Base-by-base conservation (phyloP, 2,329 filamentous ascomycete genomes). In the Botrytis sinoallii region DNA sequence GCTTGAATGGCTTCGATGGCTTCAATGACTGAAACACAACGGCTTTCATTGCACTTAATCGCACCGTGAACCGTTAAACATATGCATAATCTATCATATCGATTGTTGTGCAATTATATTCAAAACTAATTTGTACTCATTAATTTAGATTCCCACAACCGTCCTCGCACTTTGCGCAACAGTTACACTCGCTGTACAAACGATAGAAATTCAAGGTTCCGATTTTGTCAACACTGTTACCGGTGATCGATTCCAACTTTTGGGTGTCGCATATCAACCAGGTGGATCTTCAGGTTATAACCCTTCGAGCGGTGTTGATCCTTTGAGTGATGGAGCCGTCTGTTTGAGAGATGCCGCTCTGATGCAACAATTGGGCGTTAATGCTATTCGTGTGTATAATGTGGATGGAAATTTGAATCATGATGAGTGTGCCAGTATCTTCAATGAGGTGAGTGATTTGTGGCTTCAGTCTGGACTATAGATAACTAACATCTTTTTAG, bases 301-400 rank as follows among this genome's bases (percentile, higher is more conserved):
- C 78, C 87, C 89, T 65, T 77, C 78, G 1, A 80, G 83, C 22
- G 85, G 86, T 70, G 84, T 85, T 76, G 90, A 92, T 79, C 88
- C 90, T 46, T 85, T 92, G 48, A 90, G 88, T 79, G 81, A 91
- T 80, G 83, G 83, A 72, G 84, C 86, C 67, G 82, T 85, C 74
- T 92, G 90, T 82, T 82, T 89, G 79, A 87, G 90, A 75, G 90
- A 91, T 85, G 89, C 89, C 63, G 89, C 89, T 46, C 84, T 91
- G 74, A 88, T 91, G 85, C 89, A 92, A 84, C 83, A 85, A 71
- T 84, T 91, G 72, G 81, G 90, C 75, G 84, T 91, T 81, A 92
- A 92, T 83, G 85, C 90, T 75, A 89, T 92, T 79, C 90, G 90
- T 68, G 88, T 91, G n/a, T 92, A 91, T 84, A 91, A 91, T 84